Evolutionary conservation across 108 stramenopile species (phyloP).

Genomic region (Nannochloropsis gaditana): DNA sequence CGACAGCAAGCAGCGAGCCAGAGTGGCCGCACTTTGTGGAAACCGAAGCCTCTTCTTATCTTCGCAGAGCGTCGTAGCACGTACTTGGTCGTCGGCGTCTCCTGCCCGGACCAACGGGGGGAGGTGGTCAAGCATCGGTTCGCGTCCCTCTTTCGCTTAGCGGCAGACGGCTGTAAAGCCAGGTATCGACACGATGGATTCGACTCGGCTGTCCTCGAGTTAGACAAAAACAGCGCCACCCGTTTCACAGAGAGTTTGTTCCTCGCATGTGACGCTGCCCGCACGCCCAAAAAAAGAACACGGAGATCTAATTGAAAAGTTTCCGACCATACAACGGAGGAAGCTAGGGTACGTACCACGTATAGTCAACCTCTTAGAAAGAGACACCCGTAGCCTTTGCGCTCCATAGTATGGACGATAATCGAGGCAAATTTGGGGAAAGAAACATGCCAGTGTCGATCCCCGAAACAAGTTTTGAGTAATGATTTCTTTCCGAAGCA

Average conservation of each 20-base stretch:
- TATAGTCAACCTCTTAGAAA: too few species aligned
- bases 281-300: not conserved
- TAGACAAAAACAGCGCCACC: slow-evolving; percentile 68
- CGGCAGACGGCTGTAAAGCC: slow-evolving; percentile 71
- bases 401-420: too few species aligned
- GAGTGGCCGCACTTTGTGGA: slow-evolving; percentile 28
- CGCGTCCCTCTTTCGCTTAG: slow-evolving; percentile 72
- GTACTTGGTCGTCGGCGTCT: slow-evolving; percentile 81
- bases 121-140: slow-evolving; percentile 69
- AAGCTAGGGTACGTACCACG: too few species aligned
- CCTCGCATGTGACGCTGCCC: slow-evolving; percentile 30
- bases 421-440: too few species aligned
- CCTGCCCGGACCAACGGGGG: slow-evolving; percentile 67
- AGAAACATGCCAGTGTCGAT: too few species aligned
- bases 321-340: too few species aligned
- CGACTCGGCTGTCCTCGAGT: slow-evolving; percentile 81
- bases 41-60: slow-evolving; percentile 71
- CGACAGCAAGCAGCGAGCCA: not conserved
- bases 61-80: slow-evolving; percentile 68
- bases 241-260: slow-evolving; percentile 84
- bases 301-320: not conserved
- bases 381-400: too few species aligned
- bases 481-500: too few species aligned
- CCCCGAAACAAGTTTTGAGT: too few species aligned
- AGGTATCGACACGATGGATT: slow-evolving; percentile 67